phyloP scores from a whole-genome alignment of 1,284 basidiomycete species.

The Ceratobasidium sp. region DNA sequence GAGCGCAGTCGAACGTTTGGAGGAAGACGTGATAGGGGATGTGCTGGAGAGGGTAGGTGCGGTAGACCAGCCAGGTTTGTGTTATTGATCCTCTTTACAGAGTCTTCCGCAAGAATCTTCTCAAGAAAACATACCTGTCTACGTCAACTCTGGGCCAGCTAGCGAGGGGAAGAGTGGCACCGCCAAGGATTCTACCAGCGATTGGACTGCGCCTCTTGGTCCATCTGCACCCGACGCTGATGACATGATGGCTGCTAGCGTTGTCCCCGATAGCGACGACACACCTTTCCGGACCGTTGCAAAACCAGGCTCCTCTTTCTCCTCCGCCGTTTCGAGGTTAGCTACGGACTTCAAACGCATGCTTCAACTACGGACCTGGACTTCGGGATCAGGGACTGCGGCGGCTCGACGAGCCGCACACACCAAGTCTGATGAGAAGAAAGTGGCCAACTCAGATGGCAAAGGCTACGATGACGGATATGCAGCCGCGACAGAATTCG shows the following conservation, averaged over 20 bases:
- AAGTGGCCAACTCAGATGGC: neutral
- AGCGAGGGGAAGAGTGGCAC: neutral
- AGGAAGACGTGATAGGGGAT: slow-evolving; percentile 6
- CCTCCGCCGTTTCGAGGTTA: neutral
- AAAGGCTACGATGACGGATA: slow-evolving; percentile 75
- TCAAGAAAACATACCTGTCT: slow-evolving; percentile 4
- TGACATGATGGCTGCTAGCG: slow-evolving; percentile 29
- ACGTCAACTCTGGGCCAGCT: no score
- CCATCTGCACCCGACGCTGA: slow-evolving; percentile 21
- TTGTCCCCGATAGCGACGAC: neutral
- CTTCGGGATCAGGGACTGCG: slow-evolving; percentile 22
- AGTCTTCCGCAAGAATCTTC: slow-evolving; percentile 29
- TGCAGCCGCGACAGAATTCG: slow-evolving; percentile 72
- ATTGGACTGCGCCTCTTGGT: slow-evolving; percentile 8
- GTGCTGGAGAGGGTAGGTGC: slow-evolving; percentile 16
- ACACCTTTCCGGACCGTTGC: neutral
- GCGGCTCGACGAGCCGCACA: slow-evolving; percentile 47
- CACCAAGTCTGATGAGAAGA: neutral
- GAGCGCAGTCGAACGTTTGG: slow-evolving; percentile 1
- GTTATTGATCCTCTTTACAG: slow-evolving; percentile 42
- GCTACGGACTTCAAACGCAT: slow-evolving; percentile 1
- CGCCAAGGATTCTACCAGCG: neutral
- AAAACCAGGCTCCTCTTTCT: neutral
- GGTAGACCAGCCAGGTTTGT: neutral
- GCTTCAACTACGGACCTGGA: neutral